These are phyloP conservation scores for Hansenula lynferdii DNA, from an alignment of 1,139 yeast species.

Conservation along the genomic window DNA sequence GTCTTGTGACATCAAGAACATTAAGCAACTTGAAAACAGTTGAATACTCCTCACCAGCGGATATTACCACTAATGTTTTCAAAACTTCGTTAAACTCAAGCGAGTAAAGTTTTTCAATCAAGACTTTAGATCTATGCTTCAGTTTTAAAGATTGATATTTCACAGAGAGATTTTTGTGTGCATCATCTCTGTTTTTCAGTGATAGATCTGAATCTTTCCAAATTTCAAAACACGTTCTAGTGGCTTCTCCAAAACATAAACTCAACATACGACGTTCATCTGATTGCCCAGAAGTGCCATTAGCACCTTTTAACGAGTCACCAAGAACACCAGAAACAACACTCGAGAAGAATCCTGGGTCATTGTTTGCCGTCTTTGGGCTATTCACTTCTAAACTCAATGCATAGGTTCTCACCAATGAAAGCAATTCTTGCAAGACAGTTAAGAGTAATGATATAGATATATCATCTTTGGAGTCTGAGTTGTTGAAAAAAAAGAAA, in stretches of 20 bases:
- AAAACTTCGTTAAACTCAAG: conserved; percentile 73
- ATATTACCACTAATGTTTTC: conserved; percentile 49
- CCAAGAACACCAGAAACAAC: conserved; percentile 87
- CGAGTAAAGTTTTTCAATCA: conserved; percentile 64
- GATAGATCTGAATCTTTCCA: conserved; percentile 45
- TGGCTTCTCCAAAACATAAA: conserved; percentile 58
- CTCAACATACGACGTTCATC: conserved; percentile 15
- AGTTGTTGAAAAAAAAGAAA: conserved; percentile 11
- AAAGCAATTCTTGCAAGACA: conserved; percentile 39
- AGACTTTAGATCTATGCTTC: conserved; percentile 64
- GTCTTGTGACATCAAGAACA: conserved; percentile 80
- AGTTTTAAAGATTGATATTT: conserved; percentile 61
- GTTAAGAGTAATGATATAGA: conserved; percentile 49
- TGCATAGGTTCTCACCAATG: conserved; percentile 20
- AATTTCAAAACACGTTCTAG: conserved; percentile 48
- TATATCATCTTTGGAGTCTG: conserved; percentile 29
- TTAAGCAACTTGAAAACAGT: conserved; percentile 54
- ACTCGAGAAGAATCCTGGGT: conserved; percentile 62
- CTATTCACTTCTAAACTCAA: conserved; percentile 17
- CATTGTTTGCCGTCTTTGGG: conserved; percentile 15
- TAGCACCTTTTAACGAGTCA: conserved; percentile 17
- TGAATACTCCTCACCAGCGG: conserved; percentile 19
- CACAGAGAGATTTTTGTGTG: conserved; percentile 34
- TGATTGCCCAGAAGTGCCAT: conserved; percentile 1
- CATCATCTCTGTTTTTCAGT: conserved; percentile 11